These are phyloP conservation scores for Phytophthora syringae DNA, from an alignment of 352 stramenopile species.

Conservation along the genomic window DNA sequence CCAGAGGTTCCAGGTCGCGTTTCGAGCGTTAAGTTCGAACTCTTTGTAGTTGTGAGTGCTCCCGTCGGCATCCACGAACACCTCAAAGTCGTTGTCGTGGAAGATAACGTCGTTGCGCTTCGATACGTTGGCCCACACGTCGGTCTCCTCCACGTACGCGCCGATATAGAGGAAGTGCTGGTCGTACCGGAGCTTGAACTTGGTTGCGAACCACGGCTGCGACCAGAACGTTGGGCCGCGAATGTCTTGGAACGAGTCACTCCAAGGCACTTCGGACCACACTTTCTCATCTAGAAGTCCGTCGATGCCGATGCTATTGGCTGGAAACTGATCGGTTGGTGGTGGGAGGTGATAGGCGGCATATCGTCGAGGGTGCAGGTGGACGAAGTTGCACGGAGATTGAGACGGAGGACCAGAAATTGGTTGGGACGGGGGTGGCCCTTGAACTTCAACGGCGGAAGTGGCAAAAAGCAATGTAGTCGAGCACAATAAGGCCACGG, in stretches of 20 bases:
- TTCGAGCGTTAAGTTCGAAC: slow-evolving; percentile 90
- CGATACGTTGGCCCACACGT: slow-evolving; percentile 75
- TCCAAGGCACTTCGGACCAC: slow-evolving; percentile 67
- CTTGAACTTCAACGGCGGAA: slow-evolving; percentile 19
- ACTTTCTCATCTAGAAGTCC: slow-evolving; percentile 62
- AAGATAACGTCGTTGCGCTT: slow-evolving; percentile 76
- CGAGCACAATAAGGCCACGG: slow-evolving; percentile 16
- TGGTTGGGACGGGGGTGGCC: neutral
- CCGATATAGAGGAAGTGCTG: slow-evolving; percentile 74
- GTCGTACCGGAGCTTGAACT: slow-evolving; percentile 82
- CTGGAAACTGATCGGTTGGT: slow-evolving; percentile 10
- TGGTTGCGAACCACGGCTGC: slow-evolving; percentile 75
- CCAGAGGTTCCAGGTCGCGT: slow-evolving; percentile 91
- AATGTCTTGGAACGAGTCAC: slow-evolving; percentile 74
- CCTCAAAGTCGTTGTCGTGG: slow-evolving; percentile 93
- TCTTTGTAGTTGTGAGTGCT: slow-evolving; percentile 92
- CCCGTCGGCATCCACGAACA: slow-evolving; percentile 87
- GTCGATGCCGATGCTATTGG: slow-evolving; percentile 52
- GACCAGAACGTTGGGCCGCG: slow-evolving; percentile 56
- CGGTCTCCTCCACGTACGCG: slow-evolving; percentile 68
- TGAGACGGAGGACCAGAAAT: slow-evolving; percentile 6
- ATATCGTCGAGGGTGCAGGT: slow-evolving; percentile 46
- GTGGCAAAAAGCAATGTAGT: neutral
- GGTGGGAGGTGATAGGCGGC: slow-evolving; percentile 41
- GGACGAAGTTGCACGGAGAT: slow-evolving; percentile 31